phyloP scores from a whole-genome alignment of 768 basidiomycete species.

The Brasilioporus rufonigricans region DNA sequence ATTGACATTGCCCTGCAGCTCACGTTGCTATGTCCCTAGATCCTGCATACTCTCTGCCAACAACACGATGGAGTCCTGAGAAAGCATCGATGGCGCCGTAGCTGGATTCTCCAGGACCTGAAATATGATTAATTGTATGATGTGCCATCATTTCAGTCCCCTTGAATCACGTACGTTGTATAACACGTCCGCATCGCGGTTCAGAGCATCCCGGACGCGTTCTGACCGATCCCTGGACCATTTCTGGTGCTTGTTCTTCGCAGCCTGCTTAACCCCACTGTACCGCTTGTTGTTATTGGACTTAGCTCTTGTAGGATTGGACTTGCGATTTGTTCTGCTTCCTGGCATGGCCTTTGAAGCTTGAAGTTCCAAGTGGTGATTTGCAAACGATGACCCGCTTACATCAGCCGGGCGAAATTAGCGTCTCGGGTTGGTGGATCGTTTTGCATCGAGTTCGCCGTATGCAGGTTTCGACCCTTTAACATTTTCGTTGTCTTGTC shows the following conservation, averaged over 20 bases:
- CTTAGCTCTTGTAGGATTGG: slow-evolving; percentile 4
- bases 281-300: slow-evolving; percentile 7
- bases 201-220: slow-evolving; percentile 23
- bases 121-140: background rate
- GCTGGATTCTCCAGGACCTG: slow-evolving; percentile 13
- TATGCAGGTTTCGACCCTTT: background rate
- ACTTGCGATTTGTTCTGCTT: background rate
- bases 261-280: slow-evolving; percentile 9
- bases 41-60: slow-evolving; percentile 20
- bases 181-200: slow-evolving; percentile 24
- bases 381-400: background rate
- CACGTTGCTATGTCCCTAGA: slow-evolving; percentile 16
- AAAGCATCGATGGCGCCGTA: background rate
- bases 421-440: background rate
- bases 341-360: too few relatives aligned
- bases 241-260: slow-evolving; percentile 22
- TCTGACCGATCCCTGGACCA: slow-evolving; percentile 26
- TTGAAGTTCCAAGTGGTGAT: background rate
- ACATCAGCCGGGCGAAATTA: slow-evolving; percentile 11
- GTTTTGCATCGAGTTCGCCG: background rate
- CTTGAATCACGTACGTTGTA: slow-evolving; percentile 22
- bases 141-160: background rate
- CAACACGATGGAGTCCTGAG: slow-evolving; percentile 7
- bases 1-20: background rate
- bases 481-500: background rate